Base-by-base conservation (phyloP, 805 yeast species). In the Candida pini region DNA sequence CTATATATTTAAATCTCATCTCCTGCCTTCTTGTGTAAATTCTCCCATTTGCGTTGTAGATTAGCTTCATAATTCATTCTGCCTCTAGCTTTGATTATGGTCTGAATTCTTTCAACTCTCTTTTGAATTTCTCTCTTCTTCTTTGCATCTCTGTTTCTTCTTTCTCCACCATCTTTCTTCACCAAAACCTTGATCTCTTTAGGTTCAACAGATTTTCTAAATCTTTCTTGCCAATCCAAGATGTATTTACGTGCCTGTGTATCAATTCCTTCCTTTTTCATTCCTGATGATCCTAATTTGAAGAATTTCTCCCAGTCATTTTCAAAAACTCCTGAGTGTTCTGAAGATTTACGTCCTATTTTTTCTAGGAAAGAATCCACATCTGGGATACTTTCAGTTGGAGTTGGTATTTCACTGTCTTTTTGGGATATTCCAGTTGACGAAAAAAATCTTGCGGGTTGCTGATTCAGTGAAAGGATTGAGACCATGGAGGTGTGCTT, bases 141-240 rank as follows among this genome's bases (percentile, higher is more conserved):
- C 8, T 22, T 22, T 12, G 8, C 25, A 52, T 79, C 81, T 49
- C 71, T 76, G 41, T 81, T 73, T 50, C 77, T 81, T 57, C 96
- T 75, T 62, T 88, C 96, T 52, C 96, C 95, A 18, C 96, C 96
- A 62, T 77, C 66, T 69, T 86, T 86, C 66, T 71, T 79, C n/a
- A 27, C 37, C 8, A 89, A 86, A 42, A 65, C 59, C 47, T 72
- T 73, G 44, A 75, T 67, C 50, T 78, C 83, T 38, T 63, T 50
- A 38, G 83, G 62, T 15, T 46, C 49, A 35, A 67, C 69, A 35
- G 79, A 76, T 40, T 73, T 69, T 48, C 75, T 71, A 50, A 69
- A 81, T 48, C 71, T 75, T 51, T 88, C 79, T 31, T 75, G 69
- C 80, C 94, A 88, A 30, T 71, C 64, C 41, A 87, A 60, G 39